phyloP scores from a whole-genome alignment of 306 rosid genomes.

The Cicer chorassanicum region DNA sequence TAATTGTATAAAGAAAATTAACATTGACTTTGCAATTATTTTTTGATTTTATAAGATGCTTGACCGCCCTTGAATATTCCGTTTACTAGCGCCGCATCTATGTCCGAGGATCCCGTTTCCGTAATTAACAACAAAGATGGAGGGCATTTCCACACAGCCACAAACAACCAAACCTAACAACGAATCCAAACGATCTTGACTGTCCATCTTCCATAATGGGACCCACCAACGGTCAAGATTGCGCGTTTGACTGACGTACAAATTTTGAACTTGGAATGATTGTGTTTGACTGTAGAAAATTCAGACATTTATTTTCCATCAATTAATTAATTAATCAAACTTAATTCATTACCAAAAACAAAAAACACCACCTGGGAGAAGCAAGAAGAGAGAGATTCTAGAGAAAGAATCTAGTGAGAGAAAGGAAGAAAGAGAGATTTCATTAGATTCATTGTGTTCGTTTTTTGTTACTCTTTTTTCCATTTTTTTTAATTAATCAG shows the following conservation, averaged over 20 bases:
- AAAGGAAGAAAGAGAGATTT: not conserved
- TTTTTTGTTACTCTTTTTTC: slow-evolving; percentile 28
- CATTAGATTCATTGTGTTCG: slow-evolving; percentile 1
- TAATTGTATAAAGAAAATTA: too few species aligned
- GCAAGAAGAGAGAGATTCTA: not conserved
- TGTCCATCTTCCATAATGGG: not conserved
- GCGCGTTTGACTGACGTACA: slow-evolving; percentile 47
- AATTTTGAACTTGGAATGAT: slow-evolving; percentile 48
- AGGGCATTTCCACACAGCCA: slow-evolving; percentile 40
- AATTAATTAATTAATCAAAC: too few species aligned
- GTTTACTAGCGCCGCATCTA: too few species aligned
- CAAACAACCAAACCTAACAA: slow-evolving; percentile 24
- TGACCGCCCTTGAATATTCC: too few species aligned
- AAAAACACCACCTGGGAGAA: slow-evolving; percentile 52
- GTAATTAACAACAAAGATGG: not conserved
- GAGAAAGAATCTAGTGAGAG: slow-evolving; percentile 38
- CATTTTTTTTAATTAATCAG: not conserved
- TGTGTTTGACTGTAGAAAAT: slow-evolving; percentile 53
- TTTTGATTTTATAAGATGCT: too few species aligned
- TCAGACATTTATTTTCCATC: not conserved
- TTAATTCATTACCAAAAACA: not conserved
- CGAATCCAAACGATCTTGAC: slow-evolving; percentile 36
- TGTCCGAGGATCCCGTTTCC: not conserved
- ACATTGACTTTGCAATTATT: too few species aligned
- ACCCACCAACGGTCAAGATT: slow-evolving; percentile 28